Conservation (phyloP, 23 red algal species). For the Gracilaria vermiculophylla region DNA sequence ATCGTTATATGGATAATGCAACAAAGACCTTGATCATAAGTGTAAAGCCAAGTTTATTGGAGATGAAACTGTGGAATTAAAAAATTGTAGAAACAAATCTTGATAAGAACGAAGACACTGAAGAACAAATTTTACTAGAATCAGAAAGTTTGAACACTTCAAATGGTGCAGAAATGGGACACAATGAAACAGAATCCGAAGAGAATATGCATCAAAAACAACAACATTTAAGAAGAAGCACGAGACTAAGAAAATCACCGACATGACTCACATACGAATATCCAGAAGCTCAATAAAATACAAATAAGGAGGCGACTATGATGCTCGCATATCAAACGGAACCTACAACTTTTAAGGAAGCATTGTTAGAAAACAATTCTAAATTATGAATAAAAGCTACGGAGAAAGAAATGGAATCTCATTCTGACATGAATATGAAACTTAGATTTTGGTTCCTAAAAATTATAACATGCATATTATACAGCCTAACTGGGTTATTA, state of each 20-base stretch:
- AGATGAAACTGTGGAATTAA: too few relatives aligned
- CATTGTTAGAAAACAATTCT: background rate
- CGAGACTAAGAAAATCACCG: background rate
- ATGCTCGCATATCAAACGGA: background rate
- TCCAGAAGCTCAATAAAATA: background rate
- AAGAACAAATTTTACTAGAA: background rate
- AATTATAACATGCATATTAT: background rate
- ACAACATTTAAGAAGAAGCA: background rate
- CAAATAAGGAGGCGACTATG: background rate
- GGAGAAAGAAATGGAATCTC: background rate
- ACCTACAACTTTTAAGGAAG: background rate
- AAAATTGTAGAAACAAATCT: background rate
- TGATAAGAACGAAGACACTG: background rate
- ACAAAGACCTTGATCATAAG: background rate
- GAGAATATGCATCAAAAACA: too few relatives aligned
- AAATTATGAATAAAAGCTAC: background rate
- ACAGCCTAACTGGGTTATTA: background rate
- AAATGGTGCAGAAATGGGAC: too few relatives aligned
- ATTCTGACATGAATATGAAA: background rate
- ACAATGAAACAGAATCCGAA: background rate
- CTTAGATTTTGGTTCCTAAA: background rate
- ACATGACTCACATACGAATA: slow-evolving; percentile 14
- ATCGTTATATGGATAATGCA: background rate
- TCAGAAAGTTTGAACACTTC: too few relatives aligned
- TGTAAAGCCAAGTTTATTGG: background rate